Base-by-base conservation (phyloP, 257 asterid species). In the Penstemon eatonii region DNA sequence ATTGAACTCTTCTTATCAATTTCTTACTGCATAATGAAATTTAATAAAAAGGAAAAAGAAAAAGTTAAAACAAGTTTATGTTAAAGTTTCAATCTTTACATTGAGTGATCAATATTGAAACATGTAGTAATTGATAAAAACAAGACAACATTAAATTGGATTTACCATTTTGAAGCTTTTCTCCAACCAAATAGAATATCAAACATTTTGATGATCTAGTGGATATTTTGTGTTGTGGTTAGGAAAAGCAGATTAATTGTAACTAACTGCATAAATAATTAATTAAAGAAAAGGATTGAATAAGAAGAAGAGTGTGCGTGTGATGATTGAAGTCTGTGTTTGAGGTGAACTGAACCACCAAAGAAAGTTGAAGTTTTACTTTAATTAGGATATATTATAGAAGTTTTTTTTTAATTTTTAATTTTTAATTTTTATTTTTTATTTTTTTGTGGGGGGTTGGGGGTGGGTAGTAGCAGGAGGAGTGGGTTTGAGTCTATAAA, bases 81-180 rank as follows among this genome's bases (percentile, higher is more conserved):
- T 25, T 2, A 25, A 25, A 25, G 33, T 25, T 25, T 25, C 33
- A 25, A 25, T 25, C 33, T 25, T 25, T 25, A 25, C 33, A 25
- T 25, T 25, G 33, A 25, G 2, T 25, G 33, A 25, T 25, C 33
- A 25, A 25, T 25, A 25, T 25, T 25, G 2, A 1, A 25, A 25
- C 33, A 25, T 25, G 33, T 25, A 25, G 3, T 25, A 25, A 25
- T 25, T 25, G 33, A 25, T 25, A 25, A 25, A 25, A 25, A 25
- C 33, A 25, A 25, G 33, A 25, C 3, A 13, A 33, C 13, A 10
- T 43, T 54, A 8, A 42, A 19, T 12, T 40, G 54, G 18, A 10
- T 18, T 6, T 11, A 91, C 97, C 96, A 91, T 83, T 89, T 92
- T 4, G 96, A 83, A 69, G 96, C 96, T 78, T 87, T 89, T 81